phyloP scores from a whole-genome alignment of 768 basidiomycete genomes.

The Guyanaporus albipodus region DNA sequence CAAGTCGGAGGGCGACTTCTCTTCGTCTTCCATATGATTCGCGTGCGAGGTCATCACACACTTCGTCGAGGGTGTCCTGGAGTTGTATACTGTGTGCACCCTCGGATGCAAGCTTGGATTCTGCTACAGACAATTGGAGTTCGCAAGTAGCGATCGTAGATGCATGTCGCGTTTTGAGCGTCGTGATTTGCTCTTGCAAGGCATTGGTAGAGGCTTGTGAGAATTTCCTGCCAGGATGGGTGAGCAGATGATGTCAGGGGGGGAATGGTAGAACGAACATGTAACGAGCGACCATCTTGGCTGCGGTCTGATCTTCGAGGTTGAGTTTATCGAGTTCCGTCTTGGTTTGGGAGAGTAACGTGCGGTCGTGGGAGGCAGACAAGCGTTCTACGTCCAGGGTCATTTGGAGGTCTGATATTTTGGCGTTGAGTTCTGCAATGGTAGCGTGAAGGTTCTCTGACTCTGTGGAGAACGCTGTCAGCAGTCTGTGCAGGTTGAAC shows the following conservation, averaged over 20 bases:
- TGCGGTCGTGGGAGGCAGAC: conserved; percentile 39
- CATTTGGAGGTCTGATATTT: conserved; percentile 41
- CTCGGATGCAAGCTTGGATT: conserved; percentile 42
- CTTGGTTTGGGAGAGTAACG: conserved; percentile 42
- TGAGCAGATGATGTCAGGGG: not conserved
- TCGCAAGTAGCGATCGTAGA: conserved; percentile 58
- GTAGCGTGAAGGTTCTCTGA: conserved; percentile 44
- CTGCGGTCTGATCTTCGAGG: conserved; percentile 69
- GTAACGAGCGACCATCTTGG: conserved; percentile 80
- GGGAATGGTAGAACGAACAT: conserved; percentile 48
- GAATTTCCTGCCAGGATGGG: conserved; percentile 57
- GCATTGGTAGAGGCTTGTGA: conserved; percentile 69
- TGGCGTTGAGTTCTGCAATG: conserved; percentile 38
- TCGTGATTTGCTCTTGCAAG: conserved; percentile 56
- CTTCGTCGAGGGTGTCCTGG: conserved; percentile 61
- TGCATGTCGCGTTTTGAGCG: conserved; percentile 57
- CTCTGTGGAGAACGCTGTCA: conserved; percentile 48
- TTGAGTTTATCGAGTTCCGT: conserved; percentile 52
- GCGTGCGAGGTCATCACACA: conserved; percentile 65
- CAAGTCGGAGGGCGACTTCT: conserved; percentile 63
- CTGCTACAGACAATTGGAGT: conserved; percentile 43
- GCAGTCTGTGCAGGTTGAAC: conserved; percentile 43
- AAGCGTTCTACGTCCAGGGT: conserved; percentile 46
- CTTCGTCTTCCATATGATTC: conserved; percentile 70
- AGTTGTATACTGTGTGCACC: conserved; percentile 44